These are phyloP conservation scores for Cercospora beticola DNA, from an alignment of 2,329 filamentous ascomycete species.

Conservation along the genomic window DNA sequence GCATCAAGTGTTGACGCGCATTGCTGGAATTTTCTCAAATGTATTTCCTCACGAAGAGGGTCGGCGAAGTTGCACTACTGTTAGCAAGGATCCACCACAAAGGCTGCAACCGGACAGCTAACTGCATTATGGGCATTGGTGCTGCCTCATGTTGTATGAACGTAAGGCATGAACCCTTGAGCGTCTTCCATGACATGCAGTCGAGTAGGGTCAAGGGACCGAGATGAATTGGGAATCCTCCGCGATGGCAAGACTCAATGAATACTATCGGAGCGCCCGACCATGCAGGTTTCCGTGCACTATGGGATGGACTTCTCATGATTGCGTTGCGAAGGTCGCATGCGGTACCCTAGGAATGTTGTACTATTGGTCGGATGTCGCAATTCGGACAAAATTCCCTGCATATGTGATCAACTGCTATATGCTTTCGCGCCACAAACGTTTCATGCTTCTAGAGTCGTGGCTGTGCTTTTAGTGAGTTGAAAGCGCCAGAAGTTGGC, in stretches of 20 bases:
- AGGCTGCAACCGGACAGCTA: neutral
- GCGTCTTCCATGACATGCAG: neutral
- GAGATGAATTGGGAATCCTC: neutral
- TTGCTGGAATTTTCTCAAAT: neutral
- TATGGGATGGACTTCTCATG: neutral
- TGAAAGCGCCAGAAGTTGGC: neutral
- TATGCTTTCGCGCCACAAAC: neutral
- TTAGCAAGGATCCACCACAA: neutral
- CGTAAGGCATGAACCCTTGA: neutral
- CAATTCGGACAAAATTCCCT: slow-evolving; percentile 11
- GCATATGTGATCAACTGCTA: neutral
- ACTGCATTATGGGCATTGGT: neutral
- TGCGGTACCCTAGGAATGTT: neutral
- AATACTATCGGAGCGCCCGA: slow-evolving; percentile 11
- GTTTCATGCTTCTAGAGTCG: neutral
- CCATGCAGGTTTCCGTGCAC: slow-evolving; percentile 7
- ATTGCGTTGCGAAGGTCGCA: neutral
- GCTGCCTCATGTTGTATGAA: neutral
- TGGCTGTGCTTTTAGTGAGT: neutral
- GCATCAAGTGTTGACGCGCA: neutral
- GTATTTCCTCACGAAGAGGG: neutral
- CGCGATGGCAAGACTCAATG: neutral
- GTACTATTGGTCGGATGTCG: slow-evolving; percentile 20
- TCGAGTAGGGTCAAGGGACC: neutral
- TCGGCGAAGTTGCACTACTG: neutral